A percentile compares a stretch with the other conserved stretches of the same genome.
phyloP scores from a whole-genome alignment of 257 asterid genomes.

The Eucommia ulmoides region DNA sequence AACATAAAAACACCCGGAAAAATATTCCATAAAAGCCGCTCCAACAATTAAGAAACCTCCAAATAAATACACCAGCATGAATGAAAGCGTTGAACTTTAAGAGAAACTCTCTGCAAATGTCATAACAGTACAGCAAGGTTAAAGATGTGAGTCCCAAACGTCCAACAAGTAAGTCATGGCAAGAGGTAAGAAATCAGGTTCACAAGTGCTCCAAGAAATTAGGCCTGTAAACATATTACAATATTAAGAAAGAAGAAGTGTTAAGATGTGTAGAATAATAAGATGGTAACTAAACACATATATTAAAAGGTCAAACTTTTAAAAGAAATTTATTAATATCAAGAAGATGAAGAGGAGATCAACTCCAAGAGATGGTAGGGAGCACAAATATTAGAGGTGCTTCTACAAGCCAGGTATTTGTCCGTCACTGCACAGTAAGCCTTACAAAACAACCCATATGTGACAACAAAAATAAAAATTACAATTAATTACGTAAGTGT shows the following conservation, averaged over 20 bases:
- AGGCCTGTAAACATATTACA: slow-evolving; percentile 65
- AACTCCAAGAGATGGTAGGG: slow-evolving; percentile 19
- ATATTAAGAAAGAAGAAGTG: slow-evolving; percentile 15
- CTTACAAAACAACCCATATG: slow-evolving; percentile 18
- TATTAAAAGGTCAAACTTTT: slow-evolving; percentile 12
- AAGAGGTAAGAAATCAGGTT: slow-evolving; percentile 78
- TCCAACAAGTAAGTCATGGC: slow-evolving; percentile 89
- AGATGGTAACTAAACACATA: slow-evolving; percentile 7
- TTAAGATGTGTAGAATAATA: slow-evolving; percentile 7
- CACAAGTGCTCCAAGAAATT: slow-evolving; percentile 80
- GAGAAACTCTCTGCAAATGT: slow-evolving; percentile 75
- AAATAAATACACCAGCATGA: slow-evolving; percentile 26
- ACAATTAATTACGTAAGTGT: not conserved
- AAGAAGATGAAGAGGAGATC: slow-evolving; percentile 12
- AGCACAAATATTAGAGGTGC: slow-evolving; percentile 19
- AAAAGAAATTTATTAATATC: slow-evolving; percentile 6
- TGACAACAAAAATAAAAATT: slow-evolving; percentile 2
- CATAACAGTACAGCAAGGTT: slow-evolving; percentile 25
- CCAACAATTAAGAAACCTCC: slow-evolving; percentile 26
- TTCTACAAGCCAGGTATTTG: slow-evolving; percentile 18
- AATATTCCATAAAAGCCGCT: slow-evolving; percentile 39
- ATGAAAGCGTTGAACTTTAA: slow-evolving; percentile 16
- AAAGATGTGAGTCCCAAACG: slow-evolving; percentile 88
- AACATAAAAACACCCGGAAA: slow-evolving; percentile 24
- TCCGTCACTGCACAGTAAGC: slow-evolving; percentile 31